Conservation (phyloP, 352 stramenopile genomes). For the Phytophthora pseudosyringae region DNA sequence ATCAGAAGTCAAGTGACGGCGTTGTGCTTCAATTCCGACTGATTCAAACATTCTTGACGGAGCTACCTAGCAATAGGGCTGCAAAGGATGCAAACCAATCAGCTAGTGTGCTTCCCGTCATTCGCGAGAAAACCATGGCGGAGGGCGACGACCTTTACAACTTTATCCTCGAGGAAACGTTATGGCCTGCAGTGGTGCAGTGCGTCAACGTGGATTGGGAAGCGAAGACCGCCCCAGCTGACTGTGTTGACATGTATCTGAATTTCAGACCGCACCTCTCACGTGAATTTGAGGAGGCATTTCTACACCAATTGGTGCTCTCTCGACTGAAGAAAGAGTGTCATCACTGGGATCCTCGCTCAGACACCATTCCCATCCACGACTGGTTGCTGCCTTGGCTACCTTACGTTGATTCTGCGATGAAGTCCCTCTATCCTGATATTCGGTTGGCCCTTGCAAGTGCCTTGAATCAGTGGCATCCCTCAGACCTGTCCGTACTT, state of each 20-base stretch:
- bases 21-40: conserved; percentile 59
- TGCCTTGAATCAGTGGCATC: conserved; percentile 83
- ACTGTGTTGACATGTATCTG: conserved; percentile 53
- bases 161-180: conserved; percentile 73
- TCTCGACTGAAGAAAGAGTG: conserved; percentile 77
- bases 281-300: conserved; percentile 50
- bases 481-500: conserved; percentile 72
- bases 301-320: conserved; percentile 72
- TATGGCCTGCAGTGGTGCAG: conserved; percentile 74
- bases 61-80: conserved; percentile 35
- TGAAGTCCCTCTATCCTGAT: conserved; percentile 69
- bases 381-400: conserved; percentile 84
- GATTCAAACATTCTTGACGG: conserved; percentile 67
- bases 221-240: conserved; percentile 38
- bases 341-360: conserved; percentile 58
- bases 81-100: conserved; percentile 7
- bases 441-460: conserved; percentile 69
- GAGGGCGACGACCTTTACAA: conserved; percentile 79
- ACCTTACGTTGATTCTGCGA: conserved; percentile 44
- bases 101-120: conserved; percentile 62
- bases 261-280: conserved; percentile 64
- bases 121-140: conserved; percentile 65
- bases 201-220: conserved; percentile 77
- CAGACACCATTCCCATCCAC: conserved; percentile 64
- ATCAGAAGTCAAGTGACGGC: conserved; percentile 26